Percentiles rank a stretch among this genome's conserved stretches.
These are phyloP conservation scores for Ajuga chamaepitys DNA, from an alignment of 257 asterid genomes.

Conservation along the genomic window DNA sequence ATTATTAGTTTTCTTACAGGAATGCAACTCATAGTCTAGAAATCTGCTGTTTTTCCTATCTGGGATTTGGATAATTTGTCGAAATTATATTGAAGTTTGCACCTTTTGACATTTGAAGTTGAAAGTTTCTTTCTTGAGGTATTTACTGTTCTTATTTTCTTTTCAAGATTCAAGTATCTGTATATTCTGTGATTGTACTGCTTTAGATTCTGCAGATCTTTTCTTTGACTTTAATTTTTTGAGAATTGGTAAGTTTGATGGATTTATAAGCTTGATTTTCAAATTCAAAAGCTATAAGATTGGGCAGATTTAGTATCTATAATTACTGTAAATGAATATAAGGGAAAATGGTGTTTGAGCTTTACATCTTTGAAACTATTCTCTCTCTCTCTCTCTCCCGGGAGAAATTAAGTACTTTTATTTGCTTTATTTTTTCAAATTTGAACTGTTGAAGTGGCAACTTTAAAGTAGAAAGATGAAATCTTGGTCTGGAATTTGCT, in stretches of 20 bases:
- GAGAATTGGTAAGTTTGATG: slow-evolving; percentile 6
- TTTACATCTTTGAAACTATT: neutral
- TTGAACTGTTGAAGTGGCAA: neutral
- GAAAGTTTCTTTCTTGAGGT: slow-evolving; percentile 26
- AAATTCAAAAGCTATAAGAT: slow-evolving; percentile 10
- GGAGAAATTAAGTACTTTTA: neutral
- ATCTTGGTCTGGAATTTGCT: slow-evolving; percentile 13
- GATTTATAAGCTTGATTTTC: neutral
- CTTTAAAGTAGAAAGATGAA: neutral
- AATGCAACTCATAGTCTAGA: slow-evolving; percentile 12
- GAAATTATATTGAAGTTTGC: slow-evolving; percentile 30
- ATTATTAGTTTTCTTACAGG: neutral
- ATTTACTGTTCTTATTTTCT: neutral
- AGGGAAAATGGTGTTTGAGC: neutral
- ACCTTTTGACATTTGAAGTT: slow-evolving; percentile 32
- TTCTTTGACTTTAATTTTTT: neutral
- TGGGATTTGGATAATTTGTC: slow-evolving; percentile 36
- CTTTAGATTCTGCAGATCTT: slow-evolving; percentile 26
- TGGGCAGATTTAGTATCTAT: slow-evolving; percentile 11
- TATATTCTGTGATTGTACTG: neutral
- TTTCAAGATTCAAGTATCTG: neutral
- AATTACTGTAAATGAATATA: neutral
- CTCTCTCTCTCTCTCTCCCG: neutral
- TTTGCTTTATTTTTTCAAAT: neutral
- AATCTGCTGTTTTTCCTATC: slow-evolving; percentile 19